Conservation (phyloP, 495 filamentous ascomycete genomes). For the Hypoxylon intermedium region DNA sequence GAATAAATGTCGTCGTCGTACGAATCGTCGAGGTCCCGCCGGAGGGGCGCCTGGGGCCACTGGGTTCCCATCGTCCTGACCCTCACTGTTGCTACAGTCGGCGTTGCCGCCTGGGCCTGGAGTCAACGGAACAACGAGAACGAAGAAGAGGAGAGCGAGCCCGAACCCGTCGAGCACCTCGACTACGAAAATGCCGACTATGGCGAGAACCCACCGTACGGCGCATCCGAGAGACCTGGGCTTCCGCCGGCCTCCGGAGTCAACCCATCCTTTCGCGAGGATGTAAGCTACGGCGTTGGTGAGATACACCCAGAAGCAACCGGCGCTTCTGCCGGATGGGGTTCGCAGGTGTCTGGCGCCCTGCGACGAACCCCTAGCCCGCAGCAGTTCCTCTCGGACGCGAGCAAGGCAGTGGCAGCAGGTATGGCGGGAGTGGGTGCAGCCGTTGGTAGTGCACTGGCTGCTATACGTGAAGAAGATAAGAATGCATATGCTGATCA, state of each 20-base stretch:
- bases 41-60: slow-evolving; percentile 74
- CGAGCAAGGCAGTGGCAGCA: slow-evolving; percentile 75
- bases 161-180: slow-evolving; percentile 47
- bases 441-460: slow-evolving; percentile 77
- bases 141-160: slow-evolving; percentile 60
- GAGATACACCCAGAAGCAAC: slow-evolving; percentile 44
- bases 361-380: slow-evolving; percentile 87
- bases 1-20: slow-evolving; percentile 77
- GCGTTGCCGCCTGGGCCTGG: slow-evolving; percentile 90
- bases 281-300: slow-evolving; percentile 47
- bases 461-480: slow-evolving; percentile 84
- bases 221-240: slow-evolving; percentile 49
- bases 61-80: slow-evolving; percentile 87
- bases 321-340: slow-evolving; percentile 61
- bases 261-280: slow-evolving; percentile 41
- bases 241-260: slow-evolving; percentile 47
- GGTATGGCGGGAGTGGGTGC: slow-evolving; percentile 85
- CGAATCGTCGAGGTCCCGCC: slow-evolving; percentile 69
- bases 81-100: slow-evolving; percentile 81
- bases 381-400: slow-evolving; percentile 83
- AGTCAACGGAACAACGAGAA: slow-evolving; percentile 80
- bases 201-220: slow-evolving; percentile 62
- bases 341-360: slow-evolving; percentile 81
- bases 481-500: slow-evolving; percentile 82
- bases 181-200: slow-evolving; percentile 60